These are phyloP conservation scores for Saccharomycopsis hybrid DNA, from an alignment of 1,139 yeast genomes.

Conservation along the genomic window DNA sequence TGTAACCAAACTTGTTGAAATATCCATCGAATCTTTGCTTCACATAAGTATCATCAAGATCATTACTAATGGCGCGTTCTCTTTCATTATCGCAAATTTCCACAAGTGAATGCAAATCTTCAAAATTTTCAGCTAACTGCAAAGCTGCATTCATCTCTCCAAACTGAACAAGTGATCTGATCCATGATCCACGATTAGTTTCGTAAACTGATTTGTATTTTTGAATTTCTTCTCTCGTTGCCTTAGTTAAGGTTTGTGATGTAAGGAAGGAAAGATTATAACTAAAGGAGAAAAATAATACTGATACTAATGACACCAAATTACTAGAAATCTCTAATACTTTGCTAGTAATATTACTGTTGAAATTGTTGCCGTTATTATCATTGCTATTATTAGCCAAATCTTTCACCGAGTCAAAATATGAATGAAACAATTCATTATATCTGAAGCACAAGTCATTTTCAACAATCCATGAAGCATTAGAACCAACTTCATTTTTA, in stretches of 20 bases:
- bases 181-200: conserved; percentile 43
- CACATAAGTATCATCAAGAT: conserved; percentile 28
- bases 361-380: conserved; percentile 11
- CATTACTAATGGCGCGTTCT: conserved; percentile 27
- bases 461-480: conserved; percentile 24
- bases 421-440: conserved; percentile 22
- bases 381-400: conserved; percentile 17
- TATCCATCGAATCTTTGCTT: conserved; percentile 41
- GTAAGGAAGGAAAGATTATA: conserved; percentile 30
- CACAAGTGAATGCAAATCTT: conserved; percentile 61
- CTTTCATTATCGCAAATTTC: conserved; percentile 55
- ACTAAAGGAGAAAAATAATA: conserved; percentile 31
- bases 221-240: conserved; percentile 23
- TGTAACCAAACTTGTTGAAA: conserved; percentile 58
- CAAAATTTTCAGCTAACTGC: conserved; percentile 58
- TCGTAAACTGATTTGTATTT: conserved; percentile 25
- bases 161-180: conserved; percentile 42
- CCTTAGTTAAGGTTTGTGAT: conserved; percentile 22
- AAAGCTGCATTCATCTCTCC: conserved; percentile 49
- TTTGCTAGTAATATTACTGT: not conserved
- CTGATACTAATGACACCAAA: conserved; percentile 29
- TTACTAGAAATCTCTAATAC: conserved; percentile 21
- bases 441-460: conserved; percentile 23
- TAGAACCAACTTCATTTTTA: conserved; percentile 11
- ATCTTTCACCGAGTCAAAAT: conserved; percentile 16